These are phyloP conservation scores for Dictyostelium discoideum DNA, from an alignment of 78 protist genomes.

Conservation along the genomic window dicty_2.7 NC_007088.5:3066501-3067000, in stretches of 20 bases:
- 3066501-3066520: too few species aligned
- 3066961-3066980: slow-evolving; percentile 46
- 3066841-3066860: slow-evolving; percentile 62
- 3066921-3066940: not conserved
- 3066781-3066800: slow-evolving; percentile 42
- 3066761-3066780: slow-evolving; percentile 37
- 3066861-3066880: slow-evolving; percentile 63
- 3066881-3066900: slow-evolving; percentile 71
- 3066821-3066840: slow-evolving; percentile 50
- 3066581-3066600: slow-evolving; percentile 44
- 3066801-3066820: slow-evolving; percentile 46
- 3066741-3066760: slow-evolving; percentile 34
- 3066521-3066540: slow-evolving; percentile 10
- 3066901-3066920: slow-evolving; percentile 50
- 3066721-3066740: slow-evolving; percentile 55
- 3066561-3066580: slow-evolving; percentile 62
- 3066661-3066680: slow-evolving; percentile 51
- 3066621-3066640: slow-evolving; percentile 44
- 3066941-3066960: slow-evolving; percentile 18
- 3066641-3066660: slow-evolving; percentile 50
- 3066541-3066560: slow-evolving; percentile 57
- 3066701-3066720: slow-evolving; percentile 22
- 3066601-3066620: slow-evolving; percentile 51
- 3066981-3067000: slow-evolving; percentile 30
- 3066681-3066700: slow-evolving; percentile 43